A percentile compares a stretch with the other conserved stretches of the same genome.
These are phyloP conservation scores for Malus fusca DNA, from an alignment of 306 rosid species.

Conservation along the genomic window DNA sequence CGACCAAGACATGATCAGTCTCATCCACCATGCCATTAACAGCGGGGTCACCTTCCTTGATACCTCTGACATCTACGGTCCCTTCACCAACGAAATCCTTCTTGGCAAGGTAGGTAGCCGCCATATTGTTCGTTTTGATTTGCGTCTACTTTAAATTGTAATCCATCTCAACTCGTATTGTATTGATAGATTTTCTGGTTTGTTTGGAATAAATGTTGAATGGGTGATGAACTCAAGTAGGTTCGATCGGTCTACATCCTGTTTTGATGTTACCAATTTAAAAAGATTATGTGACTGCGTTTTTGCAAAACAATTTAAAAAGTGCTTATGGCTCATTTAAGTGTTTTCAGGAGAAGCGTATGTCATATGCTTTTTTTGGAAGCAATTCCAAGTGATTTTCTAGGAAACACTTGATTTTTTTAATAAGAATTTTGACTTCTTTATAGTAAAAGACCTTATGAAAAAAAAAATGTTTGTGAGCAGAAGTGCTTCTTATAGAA, in stretches of 20 bases:
- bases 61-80: slow-evolving; percentile 46
- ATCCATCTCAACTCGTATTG: neutral
- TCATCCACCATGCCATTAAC: slow-evolving; percentile 46
- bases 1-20: slow-evolving; percentile 43
- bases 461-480: too few species aligned
- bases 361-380: neutral
- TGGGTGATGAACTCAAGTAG: neutral
- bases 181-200: neutral
- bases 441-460: too few species aligned
- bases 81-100: slow-evolving; percentile 42
- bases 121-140: neutral
- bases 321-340: too few species aligned
- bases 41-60: slow-evolving; percentile 51
- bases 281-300: too few species aligned
- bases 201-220: neutral
- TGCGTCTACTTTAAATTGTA: neutral
- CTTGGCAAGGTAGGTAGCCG: slow-evolving; percentile 32
- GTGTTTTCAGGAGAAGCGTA: neutral
- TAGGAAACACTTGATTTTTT: too few species aligned
- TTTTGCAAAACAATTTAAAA: too few species aligned
- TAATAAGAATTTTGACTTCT: too few species aligned
- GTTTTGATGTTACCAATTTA: too few species aligned
- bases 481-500: too few species aligned
- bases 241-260: neutral
- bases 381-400: too few species aligned